Base-by-base conservation (phyloP, 768 basidiomycete genomes). In the Leccinum truebloodii region DNA sequence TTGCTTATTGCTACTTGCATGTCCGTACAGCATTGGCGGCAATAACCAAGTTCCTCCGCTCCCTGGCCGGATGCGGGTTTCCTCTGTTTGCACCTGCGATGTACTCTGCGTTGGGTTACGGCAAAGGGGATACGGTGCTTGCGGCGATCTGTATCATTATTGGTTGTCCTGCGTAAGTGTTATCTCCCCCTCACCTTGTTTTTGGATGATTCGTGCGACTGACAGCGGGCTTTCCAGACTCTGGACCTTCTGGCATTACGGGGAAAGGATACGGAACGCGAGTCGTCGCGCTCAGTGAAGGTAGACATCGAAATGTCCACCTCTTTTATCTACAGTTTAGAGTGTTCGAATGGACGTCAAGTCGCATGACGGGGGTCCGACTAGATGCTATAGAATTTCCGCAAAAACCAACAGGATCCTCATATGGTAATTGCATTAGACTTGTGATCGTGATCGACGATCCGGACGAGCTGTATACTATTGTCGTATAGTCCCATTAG, bases 61-160 rank as follows among this genome's bases (percentile, higher is more conserved):
- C 86, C 0, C 57, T 90, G 0, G 83, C 84, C 2, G 90, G 90
- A 0, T 91, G 90, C 56, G 84, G 81, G 1, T 91, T 93, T 69
- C 91, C 90, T 3, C 74, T 92, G 20, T 92, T 92, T 64, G 88
- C 86, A 3, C 85, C 87, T 22, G 76, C 80, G 41, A 87, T 92
- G 84, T 91, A 83, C 72, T 70, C 76, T 1, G 75, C 76, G 18
- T 76, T 92, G 0, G 90, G 89, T 4, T 88, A 86, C 58, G 90
- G 89, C 0, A 87, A 85, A 60, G 88, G 87, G 7, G 74, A 86
- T 61, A 87, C 88, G 0, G 77, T 92, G 3, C 77, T 92, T 7
- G 89, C 89, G 0, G 79, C 69, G 13, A 64, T 81, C 2, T 77
- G 86, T 2, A 82, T 91, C 57, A 79, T 71, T 1, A 70, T 91